phyloP scores from a whole-genome alignment of 2,329 filamentous ascomycete genomes.

The Cladosporium cucumerinum region DNA sequence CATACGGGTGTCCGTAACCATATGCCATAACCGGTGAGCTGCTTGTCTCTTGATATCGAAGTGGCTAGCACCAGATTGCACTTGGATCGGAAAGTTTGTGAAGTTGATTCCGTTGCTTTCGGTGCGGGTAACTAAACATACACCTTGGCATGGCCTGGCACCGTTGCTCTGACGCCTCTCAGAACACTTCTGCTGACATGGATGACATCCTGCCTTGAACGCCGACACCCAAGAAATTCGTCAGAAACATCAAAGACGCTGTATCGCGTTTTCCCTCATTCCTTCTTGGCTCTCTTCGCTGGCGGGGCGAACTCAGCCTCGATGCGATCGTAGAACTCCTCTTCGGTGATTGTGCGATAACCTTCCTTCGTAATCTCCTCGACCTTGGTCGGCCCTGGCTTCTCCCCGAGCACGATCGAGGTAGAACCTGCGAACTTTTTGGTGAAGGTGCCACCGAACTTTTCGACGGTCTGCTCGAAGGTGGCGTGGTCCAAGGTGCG shows the following conservation, averaged over 20 bases:
- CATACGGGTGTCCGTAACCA: neutral
- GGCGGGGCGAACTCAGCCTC: slow-evolving; percentile 1
- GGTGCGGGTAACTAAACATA: neutral
- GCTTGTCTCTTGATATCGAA: neutral
- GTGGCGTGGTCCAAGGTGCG: slow-evolving; percentile 18
- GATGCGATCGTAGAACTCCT: slow-evolving; percentile 20
- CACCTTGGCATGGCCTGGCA: neutral
- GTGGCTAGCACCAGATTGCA: neutral
- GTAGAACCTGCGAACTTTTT: slow-evolving; percentile 19
- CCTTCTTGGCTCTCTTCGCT: slow-evolving; percentile 17
- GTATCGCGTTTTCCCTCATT: neutral
- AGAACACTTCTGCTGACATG: neutral
- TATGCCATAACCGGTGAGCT: neutral
- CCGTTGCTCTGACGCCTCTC: neutral
- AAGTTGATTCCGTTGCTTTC: neutral
- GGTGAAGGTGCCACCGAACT: slow-evolving; percentile 16
- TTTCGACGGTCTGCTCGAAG: slow-evolving; percentile 18
- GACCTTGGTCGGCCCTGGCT: slow-evolving; percentile 23
- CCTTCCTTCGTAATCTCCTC: slow-evolving; percentile 21
- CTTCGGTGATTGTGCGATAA: slow-evolving; percentile 19
- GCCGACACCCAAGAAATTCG: neutral
- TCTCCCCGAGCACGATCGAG: slow-evolving; percentile 18
- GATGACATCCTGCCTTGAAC: neutral
- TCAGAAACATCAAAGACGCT: neutral
- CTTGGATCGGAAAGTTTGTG: neutral